Evolutionary conservation across 345 rosid species (phyloP).

Genomic region (Corchorus olitorius): DNA sequence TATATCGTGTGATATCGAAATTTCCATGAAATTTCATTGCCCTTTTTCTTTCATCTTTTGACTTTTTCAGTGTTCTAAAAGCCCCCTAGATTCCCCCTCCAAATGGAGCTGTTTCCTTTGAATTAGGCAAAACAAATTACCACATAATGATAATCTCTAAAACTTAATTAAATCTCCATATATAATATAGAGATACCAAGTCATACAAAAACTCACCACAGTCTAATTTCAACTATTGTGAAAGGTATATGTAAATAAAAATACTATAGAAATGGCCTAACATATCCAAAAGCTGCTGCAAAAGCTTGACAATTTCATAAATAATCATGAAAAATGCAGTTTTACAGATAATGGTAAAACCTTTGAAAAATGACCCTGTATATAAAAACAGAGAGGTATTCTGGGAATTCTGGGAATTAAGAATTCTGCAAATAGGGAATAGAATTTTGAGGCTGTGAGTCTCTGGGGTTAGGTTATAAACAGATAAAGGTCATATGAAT

Average conservation of each 20-base stretch:
- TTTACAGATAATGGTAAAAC: not conserved
- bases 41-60: constrained; percentile 26
- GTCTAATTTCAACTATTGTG: not conserved
- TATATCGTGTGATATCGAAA: not conserved
- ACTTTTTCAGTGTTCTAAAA: constrained; percentile 24
- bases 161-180: no score
- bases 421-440: constrained; percentile 3
- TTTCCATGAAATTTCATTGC: constrained; percentile 24
- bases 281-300: constrained; percentile 4
- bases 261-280: not conserved
- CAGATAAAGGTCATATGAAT: constrained; percentile 22
- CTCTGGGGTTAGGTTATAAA: constrained; percentile 28
- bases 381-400: not conserved
- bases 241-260: not conserved
- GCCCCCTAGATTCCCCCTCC: constrained; percentile 29
- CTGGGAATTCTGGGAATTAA: not conserved
- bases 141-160: not conserved
- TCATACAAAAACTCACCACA: constrained; percentile 11
- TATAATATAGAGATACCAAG: constrained; percentile 4
- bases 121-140: constrained; percentile 4
- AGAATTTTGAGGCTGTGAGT: not conserved
- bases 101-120: constrained; percentile 23
- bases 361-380: not conserved
- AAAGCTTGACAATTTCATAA: not conserved
- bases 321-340: not conserved